These are phyloP conservation scores for Globisporangium canariense DNA, from an alignment of 352 stramenopile species.

Conservation along the genomic window DNA sequence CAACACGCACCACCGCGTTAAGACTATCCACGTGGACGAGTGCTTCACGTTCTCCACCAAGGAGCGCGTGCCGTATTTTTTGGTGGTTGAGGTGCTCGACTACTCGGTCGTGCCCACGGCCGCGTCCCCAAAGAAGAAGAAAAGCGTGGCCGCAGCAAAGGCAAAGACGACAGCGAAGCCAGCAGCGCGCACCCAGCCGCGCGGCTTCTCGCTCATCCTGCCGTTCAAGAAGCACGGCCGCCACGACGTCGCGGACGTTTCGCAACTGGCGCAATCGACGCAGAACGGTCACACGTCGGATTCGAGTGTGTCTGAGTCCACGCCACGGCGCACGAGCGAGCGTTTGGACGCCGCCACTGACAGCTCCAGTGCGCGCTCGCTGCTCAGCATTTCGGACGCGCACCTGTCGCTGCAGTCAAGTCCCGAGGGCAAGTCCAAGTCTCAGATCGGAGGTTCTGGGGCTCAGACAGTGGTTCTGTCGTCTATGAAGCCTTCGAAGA, in stretches of 20 bases:
- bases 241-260: constrained; percentile 6
- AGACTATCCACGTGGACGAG: constrained; percentile 66
- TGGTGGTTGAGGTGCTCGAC: constrained; percentile 81
- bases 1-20: constrained; percentile 73
- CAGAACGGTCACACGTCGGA: constrained; percentile 9
- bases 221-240: constrained; percentile 46
- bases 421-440: neutral
- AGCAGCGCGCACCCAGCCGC: constrained; percentile 20
- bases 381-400: constrained; percentile 1
- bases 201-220: constrained; percentile 45
- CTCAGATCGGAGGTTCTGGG: neutral
- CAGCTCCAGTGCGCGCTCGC: constrained; percentile 11
- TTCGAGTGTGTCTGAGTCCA: constrained; percentile 15
- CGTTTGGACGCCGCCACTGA: constrained; percentile 15
- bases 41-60: constrained; percentile 85
- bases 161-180: neutral
- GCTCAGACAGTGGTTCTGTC: neutral
- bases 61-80: constrained; percentile 78
- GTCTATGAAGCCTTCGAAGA: neutral
- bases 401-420: neutral
- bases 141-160: neutral
- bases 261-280: neutral
- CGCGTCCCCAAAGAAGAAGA: constrained; percentile 12
- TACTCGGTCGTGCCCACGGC: constrained; percentile 34
- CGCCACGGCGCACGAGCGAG: constrained; percentile 8